phyloP scores from a whole-genome alignment of 371 early-diverging fungal genomes.

The Mortierella sp. region DNA sequence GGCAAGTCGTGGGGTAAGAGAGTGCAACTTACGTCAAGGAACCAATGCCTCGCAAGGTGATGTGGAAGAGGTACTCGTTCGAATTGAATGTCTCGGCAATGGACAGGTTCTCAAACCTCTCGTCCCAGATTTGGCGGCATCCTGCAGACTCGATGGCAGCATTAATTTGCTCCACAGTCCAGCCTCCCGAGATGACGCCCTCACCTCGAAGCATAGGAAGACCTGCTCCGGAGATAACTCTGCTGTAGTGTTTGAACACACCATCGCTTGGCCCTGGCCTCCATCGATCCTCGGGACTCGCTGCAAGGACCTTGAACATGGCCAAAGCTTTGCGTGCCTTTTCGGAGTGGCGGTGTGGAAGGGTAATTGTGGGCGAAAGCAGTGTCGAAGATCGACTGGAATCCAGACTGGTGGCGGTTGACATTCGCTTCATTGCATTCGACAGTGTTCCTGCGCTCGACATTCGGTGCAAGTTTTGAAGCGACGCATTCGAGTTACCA shows the following conservation, averaged over 20 bases:
- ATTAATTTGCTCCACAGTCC: conserved; percentile 64
- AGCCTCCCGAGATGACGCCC: conserved; percentile 55
- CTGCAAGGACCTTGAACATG: conserved; percentile 56
- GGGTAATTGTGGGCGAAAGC: conserved; percentile 5
- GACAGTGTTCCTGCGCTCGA: conserved; percentile 8
- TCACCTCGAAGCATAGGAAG: conserved; percentile 66
- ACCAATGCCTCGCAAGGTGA: conserved; percentile 58
- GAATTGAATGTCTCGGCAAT: conserved; percentile 64
- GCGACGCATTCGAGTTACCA: conserved; percentile 17
- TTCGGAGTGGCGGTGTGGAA: conserved; percentile 40
- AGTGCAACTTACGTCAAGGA: conserved; percentile 59
- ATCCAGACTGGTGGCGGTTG: conserved; percentile 31
- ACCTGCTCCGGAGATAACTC: conserved; percentile 56
- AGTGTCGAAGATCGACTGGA: conserved; percentile 29
- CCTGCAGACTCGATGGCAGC: conserved; percentile 42
- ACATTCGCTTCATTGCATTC: conserved; percentile 33
- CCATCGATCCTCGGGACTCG: conserved; percentile 61
- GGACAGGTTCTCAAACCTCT: conserved; percentile 61
- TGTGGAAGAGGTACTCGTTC: conserved; percentile 65
- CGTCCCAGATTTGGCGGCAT: conserved; percentile 58
- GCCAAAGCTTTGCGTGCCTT: conserved; percentile 35
- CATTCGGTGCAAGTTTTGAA: conserved; percentile 20
- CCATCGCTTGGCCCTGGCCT: conserved; percentile 56
- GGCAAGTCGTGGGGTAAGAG: too few species aligned
- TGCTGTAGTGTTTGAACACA: conserved; percentile 58